Percentiles rank a stretch among this genome's conserved stretches.
Conservation (phyloP, 208 protist genomes). For the Acanthamoeba sp. region DNA sequence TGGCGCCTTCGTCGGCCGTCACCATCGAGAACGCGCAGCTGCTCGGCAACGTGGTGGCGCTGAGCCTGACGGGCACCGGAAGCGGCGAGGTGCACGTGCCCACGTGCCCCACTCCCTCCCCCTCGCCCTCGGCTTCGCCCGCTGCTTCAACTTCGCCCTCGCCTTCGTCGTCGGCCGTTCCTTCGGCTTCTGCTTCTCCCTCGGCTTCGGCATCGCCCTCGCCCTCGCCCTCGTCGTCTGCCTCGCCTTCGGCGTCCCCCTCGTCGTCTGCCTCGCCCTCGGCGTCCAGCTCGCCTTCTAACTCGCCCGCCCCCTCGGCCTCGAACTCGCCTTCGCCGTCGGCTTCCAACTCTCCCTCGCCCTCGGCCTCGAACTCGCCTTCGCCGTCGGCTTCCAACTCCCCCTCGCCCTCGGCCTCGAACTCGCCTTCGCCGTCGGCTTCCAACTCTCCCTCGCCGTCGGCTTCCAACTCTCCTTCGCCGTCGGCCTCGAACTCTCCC, state of each 20-base stretch:
- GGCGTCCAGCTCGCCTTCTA: neutral
- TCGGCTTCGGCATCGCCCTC: neutral
- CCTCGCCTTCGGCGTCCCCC: neutral
- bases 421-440: no score
- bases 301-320: neutral
- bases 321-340: neutral
- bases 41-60: neutral
- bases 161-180: neutral
- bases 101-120: neutral
- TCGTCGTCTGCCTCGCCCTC: neutral
- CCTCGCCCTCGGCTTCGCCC: neutral
- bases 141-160: neutral
- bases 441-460: no score
- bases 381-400: no score
- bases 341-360: no score
- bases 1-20: neutral
- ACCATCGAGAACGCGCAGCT: neutral
- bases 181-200: neutral
- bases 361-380: no score
- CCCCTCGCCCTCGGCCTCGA: no score
- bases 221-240: neutral
- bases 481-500: neutral
- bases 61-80: neutral
- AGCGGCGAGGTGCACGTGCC: constrained; percentile 1
- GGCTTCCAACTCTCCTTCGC: neutral